Percentiles rank a stretch among this genome's conserved stretches.
Conservation (phyloP, 352 stramenopile genomes). For the Globisporangium nodosum region DNA sequence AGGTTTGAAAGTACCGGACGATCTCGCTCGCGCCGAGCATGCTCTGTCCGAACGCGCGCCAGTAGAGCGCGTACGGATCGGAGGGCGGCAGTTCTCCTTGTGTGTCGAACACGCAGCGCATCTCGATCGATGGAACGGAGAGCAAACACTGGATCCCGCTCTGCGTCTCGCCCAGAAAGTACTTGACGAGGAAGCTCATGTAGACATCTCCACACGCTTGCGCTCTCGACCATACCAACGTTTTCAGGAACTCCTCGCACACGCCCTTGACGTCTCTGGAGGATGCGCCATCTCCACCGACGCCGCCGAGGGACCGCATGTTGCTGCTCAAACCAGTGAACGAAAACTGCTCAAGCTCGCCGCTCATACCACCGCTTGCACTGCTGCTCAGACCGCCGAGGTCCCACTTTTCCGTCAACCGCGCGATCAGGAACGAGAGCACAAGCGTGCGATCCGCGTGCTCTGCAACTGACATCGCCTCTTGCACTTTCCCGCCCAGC, state of each 20-base stretch:
- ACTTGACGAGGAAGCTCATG: constrained; percentile 71
- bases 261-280: constrained; percentile 21
- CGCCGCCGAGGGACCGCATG: constrained; percentile 21
- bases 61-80: constrained; percentile 44
- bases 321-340: constrained; percentile 54
- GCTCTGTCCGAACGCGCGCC: constrained; percentile 65
- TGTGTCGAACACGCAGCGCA: constrained; percentile 54
- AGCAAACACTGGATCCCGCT: constrained; percentile 47
- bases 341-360: constrained; percentile 33
- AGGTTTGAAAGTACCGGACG: constrained; percentile 52
- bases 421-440: constrained; percentile 74
- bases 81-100: constrained; percentile 2
- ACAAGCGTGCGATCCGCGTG: constrained; percentile 70
- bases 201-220: constrained; percentile 59
- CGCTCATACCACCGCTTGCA: neutral
- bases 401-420: constrained; percentile 72
- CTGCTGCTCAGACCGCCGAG: constrained; percentile 25
- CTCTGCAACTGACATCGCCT: constrained; percentile 71
- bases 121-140: constrained; percentile 34
- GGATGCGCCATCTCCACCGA: constrained; percentile 3
- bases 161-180: constrained; percentile 42
- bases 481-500: constrained; percentile 67
- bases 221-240: constrained; percentile 42
- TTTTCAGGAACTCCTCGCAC: constrained; percentile 60
- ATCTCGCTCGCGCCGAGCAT: constrained; percentile 63